phyloP scores from a whole-genome alignment of 768 basidiomycete species.

The Suillus fuscotomentosus region DNA sequence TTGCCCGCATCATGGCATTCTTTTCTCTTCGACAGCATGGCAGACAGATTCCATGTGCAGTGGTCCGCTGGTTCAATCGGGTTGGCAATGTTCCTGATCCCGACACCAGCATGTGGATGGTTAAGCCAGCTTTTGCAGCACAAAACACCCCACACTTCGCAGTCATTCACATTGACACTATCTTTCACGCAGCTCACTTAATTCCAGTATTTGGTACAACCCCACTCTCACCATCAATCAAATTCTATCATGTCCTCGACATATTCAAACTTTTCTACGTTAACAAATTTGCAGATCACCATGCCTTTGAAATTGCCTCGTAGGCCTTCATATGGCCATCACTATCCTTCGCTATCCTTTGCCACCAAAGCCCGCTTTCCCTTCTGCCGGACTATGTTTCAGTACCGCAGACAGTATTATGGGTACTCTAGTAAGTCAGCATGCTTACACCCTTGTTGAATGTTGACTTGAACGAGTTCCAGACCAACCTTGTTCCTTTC shows the following conservation, averaged over 20 bases:
- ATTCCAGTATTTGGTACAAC: slow-evolving; percentile 16
- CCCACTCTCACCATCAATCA: background rate
- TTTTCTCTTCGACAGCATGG: slow-evolving; percentile 18
- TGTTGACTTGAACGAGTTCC: slow-evolving; percentile 93
- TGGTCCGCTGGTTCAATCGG: slow-evolving; percentile 26
- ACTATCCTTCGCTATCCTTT: no score
- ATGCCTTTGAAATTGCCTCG: no score
- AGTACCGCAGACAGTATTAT: no score
- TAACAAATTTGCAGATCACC: no score
- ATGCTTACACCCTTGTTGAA: slow-evolving; percentile 34
- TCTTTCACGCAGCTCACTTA: slow-evolving; percentile 19
- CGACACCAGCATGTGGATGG: slow-evolving; percentile 26
- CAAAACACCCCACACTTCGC: slow-evolving; percentile 10
- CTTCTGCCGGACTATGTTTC: no score
- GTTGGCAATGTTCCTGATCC: slow-evolving; percentile 14
- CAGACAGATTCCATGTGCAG: slow-evolving; percentile 22
- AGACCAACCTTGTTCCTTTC: slow-evolving; percentile 98
- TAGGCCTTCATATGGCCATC: no score
- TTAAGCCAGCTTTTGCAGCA: slow-evolving; percentile 13
- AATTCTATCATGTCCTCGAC: no score
- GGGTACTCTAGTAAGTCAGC: no score
- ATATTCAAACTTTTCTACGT: no score
- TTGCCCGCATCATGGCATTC: slow-evolving; percentile 20
- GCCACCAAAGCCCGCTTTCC: no score
- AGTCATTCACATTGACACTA: slow-evolving; percentile 17